These are phyloP conservation scores for Aspergillus funiculosus DNA, from an alignment of 495 filamentous ascomycete species.

Conservation along the genomic window DNA sequence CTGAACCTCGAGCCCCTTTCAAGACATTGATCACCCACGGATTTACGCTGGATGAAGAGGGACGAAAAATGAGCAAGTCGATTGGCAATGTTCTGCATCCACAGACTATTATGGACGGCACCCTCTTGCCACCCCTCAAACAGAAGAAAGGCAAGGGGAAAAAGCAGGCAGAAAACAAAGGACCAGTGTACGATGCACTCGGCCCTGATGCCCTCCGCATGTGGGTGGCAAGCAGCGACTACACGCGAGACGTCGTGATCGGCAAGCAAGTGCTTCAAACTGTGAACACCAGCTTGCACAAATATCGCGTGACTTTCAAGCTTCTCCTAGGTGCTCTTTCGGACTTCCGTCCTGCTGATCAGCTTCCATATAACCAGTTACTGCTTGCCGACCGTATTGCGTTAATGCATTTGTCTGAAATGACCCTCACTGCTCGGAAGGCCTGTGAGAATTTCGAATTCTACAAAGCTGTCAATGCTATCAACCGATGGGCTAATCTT, in stretches of 20 bases:
- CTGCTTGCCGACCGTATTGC: conserved; percentile 65
- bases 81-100: conserved; percentile 85
- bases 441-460: conserved; percentile 72
- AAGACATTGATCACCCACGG: conserved; percentile 87
- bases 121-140: conserved; percentile 56
- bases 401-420: conserved; percentile 61
- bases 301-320: conserved; percentile 81
- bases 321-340: conserved; percentile 77
- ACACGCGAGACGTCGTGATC: conserved; percentile 78
- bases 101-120: conserved; percentile 74
- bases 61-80: conserved; percentile 98
- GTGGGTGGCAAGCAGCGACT: conserved; percentile 89
- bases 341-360: conserved; percentile 44
- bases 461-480: conserved; percentile 62
- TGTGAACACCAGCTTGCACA: conserved; percentile 69
- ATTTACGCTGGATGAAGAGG: conserved; percentile 81
- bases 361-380: conserved; percentile 39
- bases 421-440: conserved; percentile 52
- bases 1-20: conserved; percentile 58
- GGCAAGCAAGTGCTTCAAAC: conserved; percentile 66
- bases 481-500: conserved; percentile 73
- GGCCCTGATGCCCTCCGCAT: conserved; percentile 83
- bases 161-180: conserved; percentile 42
- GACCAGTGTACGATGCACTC: conserved; percentile 50
- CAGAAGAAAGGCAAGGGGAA: conserved; percentile 49